A percentile compares a stretch with the other conserved stretches of the same genome.
Evolutionary conservation across 2,329 filamentous ascomycete genomes (phyloP).

Genomic region (Hymenoscyphus occultus): DNA sequence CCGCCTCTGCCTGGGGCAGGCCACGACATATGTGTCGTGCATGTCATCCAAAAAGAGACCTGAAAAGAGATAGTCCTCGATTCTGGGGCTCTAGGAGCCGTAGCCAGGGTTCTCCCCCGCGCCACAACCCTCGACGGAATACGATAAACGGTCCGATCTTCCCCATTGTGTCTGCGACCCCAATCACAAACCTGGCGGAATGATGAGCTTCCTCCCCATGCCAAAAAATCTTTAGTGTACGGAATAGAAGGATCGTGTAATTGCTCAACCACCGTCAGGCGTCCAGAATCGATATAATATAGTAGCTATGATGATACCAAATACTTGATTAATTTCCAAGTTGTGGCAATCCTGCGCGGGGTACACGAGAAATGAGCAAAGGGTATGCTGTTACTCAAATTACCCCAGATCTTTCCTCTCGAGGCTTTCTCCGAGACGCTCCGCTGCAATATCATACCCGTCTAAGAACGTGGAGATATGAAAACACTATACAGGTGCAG

Average conservation of each 20-base stretch:
- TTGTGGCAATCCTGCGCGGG: slow-evolving; percentile 5
- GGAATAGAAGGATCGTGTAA: not conserved
- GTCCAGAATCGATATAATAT: not conserved
- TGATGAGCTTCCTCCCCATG: slow-evolving; percentile 3
- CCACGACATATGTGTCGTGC: slow-evolving; percentile 18
- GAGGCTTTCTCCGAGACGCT: slow-evolving; percentile 12
- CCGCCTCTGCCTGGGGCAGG: slow-evolving; percentile 3
- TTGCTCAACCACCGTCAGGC: slow-evolving; percentile 5
- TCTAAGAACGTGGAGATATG: slow-evolving; percentile 18
- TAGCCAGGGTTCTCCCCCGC: slow-evolving; percentile 16
- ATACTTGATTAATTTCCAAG: slow-evolving; percentile 7
- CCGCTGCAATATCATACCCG: slow-evolving; percentile 16
- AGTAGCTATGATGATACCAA: not conserved
- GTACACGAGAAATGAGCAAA: slow-evolving; percentile 14
- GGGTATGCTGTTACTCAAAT: slow-evolving; percentile 4
- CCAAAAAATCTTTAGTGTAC: not conserved
- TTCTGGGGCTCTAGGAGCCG: not conserved
- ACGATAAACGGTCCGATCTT: slow-evolving; percentile 31
- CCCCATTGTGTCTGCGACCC: slow-evolving; percentile 13
- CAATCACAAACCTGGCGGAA: slow-evolving; percentile 11
- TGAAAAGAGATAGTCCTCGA: slow-evolving; percentile 1
- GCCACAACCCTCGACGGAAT: slow-evolving; percentile 17
- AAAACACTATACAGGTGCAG: slow-evolving; percentile 24
- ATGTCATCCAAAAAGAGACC: slow-evolving; percentile 9
- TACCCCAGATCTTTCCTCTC: slow-evolving; percentile 17